These are phyloP conservation scores for Blumeriella jaapii DNA, from an alignment of 2,329 filamentous ascomycete species.

Conservation along the genomic window DNA sequence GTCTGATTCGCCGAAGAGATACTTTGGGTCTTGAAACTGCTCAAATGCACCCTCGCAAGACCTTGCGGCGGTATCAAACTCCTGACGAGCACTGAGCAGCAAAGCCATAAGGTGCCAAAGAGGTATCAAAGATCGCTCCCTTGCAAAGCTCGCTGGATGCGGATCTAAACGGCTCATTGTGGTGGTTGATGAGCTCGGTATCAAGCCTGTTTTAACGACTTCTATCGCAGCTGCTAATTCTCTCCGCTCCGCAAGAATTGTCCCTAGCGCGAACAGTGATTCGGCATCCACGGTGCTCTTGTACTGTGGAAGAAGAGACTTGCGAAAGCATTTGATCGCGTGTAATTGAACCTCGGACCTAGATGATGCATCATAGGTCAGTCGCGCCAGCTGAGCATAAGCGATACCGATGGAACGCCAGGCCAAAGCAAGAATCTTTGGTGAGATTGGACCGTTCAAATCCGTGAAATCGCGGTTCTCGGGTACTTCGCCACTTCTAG, in stretches of 20 bases:
- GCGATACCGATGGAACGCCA: conserved; percentile 81
- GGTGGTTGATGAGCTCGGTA: conserved; percentile 38
- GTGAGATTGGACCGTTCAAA: conserved; percentile 35
- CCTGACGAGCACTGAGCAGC: conserved; percentile 74
- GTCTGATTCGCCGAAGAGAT: conserved; percentile 55
- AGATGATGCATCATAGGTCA: conserved; percentile 63
- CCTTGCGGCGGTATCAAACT: conserved; percentile 67
- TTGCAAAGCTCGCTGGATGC: conserved; percentile 31
- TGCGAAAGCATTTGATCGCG: conserved; percentile 65
- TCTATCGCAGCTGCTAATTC: conserved; percentile 74
- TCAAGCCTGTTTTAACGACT: conserved; percentile 65
- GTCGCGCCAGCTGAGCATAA: conserved; percentile 75
- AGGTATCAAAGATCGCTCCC: conserved; percentile 58
- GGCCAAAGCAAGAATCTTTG: conserved; percentile 52
- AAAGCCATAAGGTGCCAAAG: conserved; percentile 87
- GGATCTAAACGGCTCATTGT: conserved; percentile 12
- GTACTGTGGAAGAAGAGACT: conserved; percentile 56
- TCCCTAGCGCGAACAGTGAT: conserved; percentile 66
- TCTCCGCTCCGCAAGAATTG: conserved; percentile 81
- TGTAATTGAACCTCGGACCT: conserved; percentile 65
- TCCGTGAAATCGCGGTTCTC: conserved; percentile 13
- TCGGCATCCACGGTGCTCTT: conserved; percentile 59
- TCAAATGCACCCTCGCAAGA: conserved; percentile 88
- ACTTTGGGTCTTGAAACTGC: conserved; percentile 63
- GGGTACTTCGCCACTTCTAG: conserved; percentile 6